These are phyloP conservation scores for Aspergillus intermedius DNA, from an alignment of 2,329 filamentous ascomycete species.

Conservation along the genomic window DNA sequence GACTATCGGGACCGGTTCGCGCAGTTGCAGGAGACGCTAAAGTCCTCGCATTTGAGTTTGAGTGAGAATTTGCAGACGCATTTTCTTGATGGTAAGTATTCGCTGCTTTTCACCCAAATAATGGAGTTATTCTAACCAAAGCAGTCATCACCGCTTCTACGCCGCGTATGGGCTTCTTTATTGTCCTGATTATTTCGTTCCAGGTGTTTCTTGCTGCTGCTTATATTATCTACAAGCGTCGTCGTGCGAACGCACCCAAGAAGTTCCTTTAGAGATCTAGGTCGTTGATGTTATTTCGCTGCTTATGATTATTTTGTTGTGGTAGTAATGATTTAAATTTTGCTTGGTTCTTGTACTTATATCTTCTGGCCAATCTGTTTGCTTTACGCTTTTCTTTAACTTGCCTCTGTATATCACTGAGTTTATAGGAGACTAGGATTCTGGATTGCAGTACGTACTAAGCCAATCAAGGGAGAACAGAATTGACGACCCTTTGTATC, in stretches of 20 bases:
- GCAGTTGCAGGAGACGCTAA: constrained; percentile 49
- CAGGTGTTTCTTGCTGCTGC: constrained; percentile 63
- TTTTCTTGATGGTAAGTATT: constrained; percentile 44
- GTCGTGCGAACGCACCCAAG: constrained; percentile 71
- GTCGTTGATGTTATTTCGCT: not conserved
- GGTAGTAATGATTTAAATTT: constrained; percentile 1
- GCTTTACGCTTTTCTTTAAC: too few species aligned
- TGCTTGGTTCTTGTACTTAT: too few species aligned
- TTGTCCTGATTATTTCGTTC: constrained; percentile 66
- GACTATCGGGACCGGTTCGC: constrained; percentile 52
- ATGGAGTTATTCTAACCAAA: constrained; percentile 3
- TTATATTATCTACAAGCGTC: constrained; percentile 75
- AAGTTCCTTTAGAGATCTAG: constrained; percentile 65
- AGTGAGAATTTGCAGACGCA: constrained; percentile 46
- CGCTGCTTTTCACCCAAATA: not conserved
- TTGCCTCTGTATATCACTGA: too few species aligned
- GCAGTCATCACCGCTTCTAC: constrained; percentile 48
- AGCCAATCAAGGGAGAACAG: too few species aligned
- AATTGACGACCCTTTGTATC: too few species aligned
- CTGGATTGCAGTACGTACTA: too few species aligned
- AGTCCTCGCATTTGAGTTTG: constrained; percentile 48
- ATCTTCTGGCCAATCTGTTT: too few species aligned
- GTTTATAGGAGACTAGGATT: too few species aligned
- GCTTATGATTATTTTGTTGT: not conserved
- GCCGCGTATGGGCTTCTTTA: constrained; percentile 55